Conservation (phyloP, 208 protist species). For the Tritrichomonas foetus region DNA sequence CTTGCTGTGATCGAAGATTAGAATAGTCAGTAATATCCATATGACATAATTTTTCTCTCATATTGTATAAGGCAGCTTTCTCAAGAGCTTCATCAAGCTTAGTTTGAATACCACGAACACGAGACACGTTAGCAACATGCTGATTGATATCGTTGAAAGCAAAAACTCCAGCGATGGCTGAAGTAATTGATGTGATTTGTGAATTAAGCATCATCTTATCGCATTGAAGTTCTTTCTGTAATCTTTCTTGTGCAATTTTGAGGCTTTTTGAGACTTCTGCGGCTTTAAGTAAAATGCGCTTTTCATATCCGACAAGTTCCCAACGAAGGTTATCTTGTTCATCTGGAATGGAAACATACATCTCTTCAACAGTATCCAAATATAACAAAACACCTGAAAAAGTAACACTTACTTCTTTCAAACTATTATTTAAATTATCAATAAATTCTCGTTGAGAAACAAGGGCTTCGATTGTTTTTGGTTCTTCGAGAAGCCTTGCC, state of each 20-base stretch:
- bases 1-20: neutral
- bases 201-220: slow-evolving; percentile 14
- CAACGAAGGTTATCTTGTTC: slow-evolving; percentile 13
- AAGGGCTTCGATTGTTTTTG: slow-evolving; percentile 26
- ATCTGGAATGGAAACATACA: slow-evolving; percentile 25
- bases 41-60: slow-evolving; percentile 30
- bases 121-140: neutral
- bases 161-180: neutral
- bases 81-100: slow-evolving; percentile 24
- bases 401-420: neutral
- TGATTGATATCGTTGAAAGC: slow-evolving; percentile 33
- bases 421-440: neutral
- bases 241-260: neutral
- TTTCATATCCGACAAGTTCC: slow-evolving; percentile 26
- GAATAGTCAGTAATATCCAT: slow-evolving; percentile 1
- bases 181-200: slow-evolving; percentile 3
- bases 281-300: neutral
- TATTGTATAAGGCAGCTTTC: slow-evolving; percentile 17
- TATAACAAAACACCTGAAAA: neutral
- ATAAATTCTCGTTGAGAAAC: neutral
- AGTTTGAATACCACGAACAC: neutral
- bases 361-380: slow-evolving; percentile 32
- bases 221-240: slow-evolving; percentile 32
- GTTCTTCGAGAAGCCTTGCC: slow-evolving; percentile 10
- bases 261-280: neutral